phyloP scores from a whole-genome alignment of 2,329 filamentous ascomycete species.

The Colletotrichum trifolii region DNA sequence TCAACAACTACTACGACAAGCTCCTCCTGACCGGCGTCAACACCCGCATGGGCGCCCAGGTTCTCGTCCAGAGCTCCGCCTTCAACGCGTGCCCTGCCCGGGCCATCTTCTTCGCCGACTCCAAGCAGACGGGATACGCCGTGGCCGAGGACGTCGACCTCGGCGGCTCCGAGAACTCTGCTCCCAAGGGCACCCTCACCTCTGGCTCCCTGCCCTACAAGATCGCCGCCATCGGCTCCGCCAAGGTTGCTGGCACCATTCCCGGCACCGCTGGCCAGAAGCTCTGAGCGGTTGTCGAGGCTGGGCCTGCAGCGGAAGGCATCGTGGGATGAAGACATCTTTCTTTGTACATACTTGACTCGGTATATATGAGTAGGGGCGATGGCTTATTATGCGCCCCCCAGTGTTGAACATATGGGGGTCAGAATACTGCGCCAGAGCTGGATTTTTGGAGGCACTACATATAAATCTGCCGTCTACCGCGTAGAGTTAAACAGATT shows the following conservation, averaged over 20 bases:
- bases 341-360: constrained; percentile 33
- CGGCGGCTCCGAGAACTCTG: constrained; percentile 58
- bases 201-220: constrained; percentile 62
- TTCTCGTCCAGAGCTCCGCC: constrained; percentile 64
- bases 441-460: constrained; percentile 18
- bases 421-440: constrained; percentile 17
- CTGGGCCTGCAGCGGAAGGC: background rate
- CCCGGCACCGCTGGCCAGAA: constrained; percentile 47
- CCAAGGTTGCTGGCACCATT: constrained; percentile 54
- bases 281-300: constrained; percentile 30
- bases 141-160: constrained; percentile 52
- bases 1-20: constrained; percentile 55
- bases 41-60: constrained; percentile 62
- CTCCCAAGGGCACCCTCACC: constrained; percentile 57
- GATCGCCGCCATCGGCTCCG: constrained; percentile 53
- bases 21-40: constrained; percentile 61
- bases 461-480: constrained; percentile 25
- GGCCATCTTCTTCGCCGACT: constrained; percentile 49
- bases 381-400: constrained; percentile 3
- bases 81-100: constrained; percentile 52
- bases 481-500: too few species aligned
- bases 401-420: constrained; percentile 13
- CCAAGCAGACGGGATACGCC: constrained; percentile 51
- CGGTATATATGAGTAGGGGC: constrained; percentile 14
- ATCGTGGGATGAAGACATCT: constrained; percentile 1